Base-by-base conservation (phyloP, 768 basidiomycete genomes). In the Collybia sp. region DNA sequence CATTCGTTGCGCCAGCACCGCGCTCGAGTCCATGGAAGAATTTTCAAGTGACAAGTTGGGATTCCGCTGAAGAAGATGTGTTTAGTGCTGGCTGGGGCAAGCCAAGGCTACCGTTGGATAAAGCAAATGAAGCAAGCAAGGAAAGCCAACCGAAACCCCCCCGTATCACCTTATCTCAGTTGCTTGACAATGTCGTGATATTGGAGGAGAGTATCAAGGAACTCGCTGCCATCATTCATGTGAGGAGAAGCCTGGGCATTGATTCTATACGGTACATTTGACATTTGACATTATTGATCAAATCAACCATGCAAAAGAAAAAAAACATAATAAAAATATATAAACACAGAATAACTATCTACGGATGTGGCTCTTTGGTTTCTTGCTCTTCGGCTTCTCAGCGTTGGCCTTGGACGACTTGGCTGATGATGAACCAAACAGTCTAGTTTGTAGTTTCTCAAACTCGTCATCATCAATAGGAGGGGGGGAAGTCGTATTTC, bases 171-270 rank as follows among this genome's bases (percentile, higher is more conserved):
- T 70, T 98, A 43, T 93, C 90, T 38, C 83, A 79, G 51, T 62
- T 97, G 45, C 68, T 97, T 61, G 95, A 97, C 61, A 97, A 97
- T 58, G 86, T 94, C 25, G 93, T 98, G 25, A 83, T 97, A 34
- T 61, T 98, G 51, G 95, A 97, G 65, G 95, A 97, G 64, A 87
- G 85, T 50, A 86, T 97, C 58, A 97, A 97, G 67, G 95, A 98
- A 63, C 69, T 93, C 30, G 82, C 82, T 12, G 88, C 90, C 12
- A 85, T 93, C 52, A 79, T 93, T 43, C 85, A 90, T 64, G 90
- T 88, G 12, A 72, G 92, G 48, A 71, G 88, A 50, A 85, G 82
- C 64, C 65, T 94, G 44, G 93, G 93, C 8, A 87, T 94, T 50
- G 92, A 94, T 65, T 73, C 81, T 17, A 65, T 92, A 50, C 79